Conservation (phyloP, 176 grass and related monocot genomes). For the Avena sativa region DNA sequence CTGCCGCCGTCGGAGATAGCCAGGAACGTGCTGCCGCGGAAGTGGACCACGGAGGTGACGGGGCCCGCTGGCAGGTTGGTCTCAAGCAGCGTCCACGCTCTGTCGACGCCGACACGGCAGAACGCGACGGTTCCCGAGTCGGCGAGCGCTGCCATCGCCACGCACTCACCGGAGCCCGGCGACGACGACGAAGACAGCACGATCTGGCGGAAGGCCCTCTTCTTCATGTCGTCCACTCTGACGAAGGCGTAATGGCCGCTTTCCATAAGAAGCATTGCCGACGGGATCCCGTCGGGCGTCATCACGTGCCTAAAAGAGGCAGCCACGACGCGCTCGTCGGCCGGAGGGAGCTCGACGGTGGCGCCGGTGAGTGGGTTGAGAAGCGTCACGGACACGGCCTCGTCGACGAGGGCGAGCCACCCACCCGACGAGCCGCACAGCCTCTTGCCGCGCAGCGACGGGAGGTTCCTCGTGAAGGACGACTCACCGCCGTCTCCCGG, state of each 20-base stretch:
- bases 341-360: constrained; percentile 27
- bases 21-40: constrained; percentile 6
- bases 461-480: background rate
- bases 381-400: constrained; percentile 34
- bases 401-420: constrained; percentile 42
- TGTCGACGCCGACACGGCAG: constrained; percentile 32
- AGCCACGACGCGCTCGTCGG: constrained; percentile 23
- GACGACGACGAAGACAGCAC: constrained; percentile 32
- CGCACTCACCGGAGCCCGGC: background rate
- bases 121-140: constrained; percentile 32
- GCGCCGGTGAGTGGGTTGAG: constrained; percentile 38
- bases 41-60: background rate
- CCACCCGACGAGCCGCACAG: constrained; percentile 24
- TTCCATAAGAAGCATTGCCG: background rate
- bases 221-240: background rate
- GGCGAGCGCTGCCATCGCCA: constrained; percentile 38
- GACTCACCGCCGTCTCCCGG: background rate
- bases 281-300: background rate
- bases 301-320: background rate
- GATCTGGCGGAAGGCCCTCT: constrained; percentile 16
- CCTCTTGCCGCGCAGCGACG: background rate
- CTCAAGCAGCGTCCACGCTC: constrained; percentile 21
- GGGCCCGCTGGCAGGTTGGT: background rate
- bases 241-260: background rate
- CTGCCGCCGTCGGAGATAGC: background rate